These are phyloP conservation scores for Chamaecyparis obtusa DNA, from an alignment of 75 land plant genomes.

Conservation along the genomic window DNA sequence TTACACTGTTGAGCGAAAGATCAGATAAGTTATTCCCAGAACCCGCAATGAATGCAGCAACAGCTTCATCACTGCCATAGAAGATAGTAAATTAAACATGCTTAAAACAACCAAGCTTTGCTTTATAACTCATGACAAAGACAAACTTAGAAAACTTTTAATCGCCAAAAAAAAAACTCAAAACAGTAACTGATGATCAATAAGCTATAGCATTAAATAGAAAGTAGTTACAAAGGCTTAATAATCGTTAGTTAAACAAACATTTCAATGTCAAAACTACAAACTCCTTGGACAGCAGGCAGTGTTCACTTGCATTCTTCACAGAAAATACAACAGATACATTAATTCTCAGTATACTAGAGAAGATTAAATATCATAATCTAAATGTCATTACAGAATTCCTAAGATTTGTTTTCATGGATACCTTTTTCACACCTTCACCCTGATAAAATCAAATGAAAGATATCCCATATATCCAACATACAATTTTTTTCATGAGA, in stretches of 20 bases:
- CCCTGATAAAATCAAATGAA: neutral
- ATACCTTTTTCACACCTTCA: neutral
- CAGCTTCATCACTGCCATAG: slow-evolving; percentile 66
- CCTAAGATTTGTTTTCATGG: neutral
- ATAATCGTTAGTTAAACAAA: neutral
- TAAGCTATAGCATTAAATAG: neutral
- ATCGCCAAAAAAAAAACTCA: neutral
- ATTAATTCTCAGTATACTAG: neutral
- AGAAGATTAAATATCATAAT: neutral
- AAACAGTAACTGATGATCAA: neutral
- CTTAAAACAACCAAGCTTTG: neutral
- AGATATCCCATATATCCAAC: neutral
- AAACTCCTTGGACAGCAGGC: neutral
- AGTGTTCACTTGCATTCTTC: neutral
- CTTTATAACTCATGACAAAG: neutral
- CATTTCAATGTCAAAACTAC: neutral
- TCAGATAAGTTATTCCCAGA: slow-evolving; percentile 46
- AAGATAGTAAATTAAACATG: neutral
- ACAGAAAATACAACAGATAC: neutral
- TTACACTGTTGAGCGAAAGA: slow-evolving; percentile 56
- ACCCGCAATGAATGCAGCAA: slow-evolving; percentile 65
- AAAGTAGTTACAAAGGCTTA: neutral
- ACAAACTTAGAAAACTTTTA: neutral
- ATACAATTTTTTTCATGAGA: neutral
- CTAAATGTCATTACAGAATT: neutral